Conservation (phyloP, 306 rosid species). For the cucumber (Cucumis sativus) region DNA sequence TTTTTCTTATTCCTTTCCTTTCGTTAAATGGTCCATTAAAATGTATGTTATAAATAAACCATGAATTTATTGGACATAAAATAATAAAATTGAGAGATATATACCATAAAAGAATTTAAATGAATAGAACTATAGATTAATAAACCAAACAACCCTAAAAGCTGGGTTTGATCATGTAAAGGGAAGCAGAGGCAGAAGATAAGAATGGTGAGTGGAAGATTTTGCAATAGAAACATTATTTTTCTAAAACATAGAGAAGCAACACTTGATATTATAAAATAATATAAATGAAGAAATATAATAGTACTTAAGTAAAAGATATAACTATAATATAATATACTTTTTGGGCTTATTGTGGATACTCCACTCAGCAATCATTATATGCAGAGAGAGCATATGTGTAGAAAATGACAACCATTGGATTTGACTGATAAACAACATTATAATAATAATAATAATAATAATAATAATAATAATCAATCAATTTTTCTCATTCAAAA, state of each 20-base stretch:
- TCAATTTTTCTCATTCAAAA: no score
- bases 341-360: conserved; percentile 1
- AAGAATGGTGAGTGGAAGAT: not conserved
- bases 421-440: not conserved
- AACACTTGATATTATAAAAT: not conserved
- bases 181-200: not conserved
- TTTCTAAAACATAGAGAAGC: not conserved
- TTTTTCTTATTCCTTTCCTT: no score
- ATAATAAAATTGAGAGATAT: no score
- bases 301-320: not conserved
- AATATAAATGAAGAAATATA: not conserved
- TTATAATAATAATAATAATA: no score
- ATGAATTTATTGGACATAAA: no score
- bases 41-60: no score
- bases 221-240: not conserved
- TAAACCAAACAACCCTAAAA: not conserved
- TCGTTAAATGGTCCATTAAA: no score
- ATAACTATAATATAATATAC: not conserved
- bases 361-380: conserved; percentile 3
- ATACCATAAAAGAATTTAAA: not conserved
- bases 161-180: not conserved
- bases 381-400: not conserved
- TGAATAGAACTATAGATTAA: not conserved
- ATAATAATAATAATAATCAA: no score
- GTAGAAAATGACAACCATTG: conserved; percentile 2